Evolutionary conservation across 176 grass and related monocot species (phyloP), one percentile per base, ranked within the genome.

Genomic region (Pharus latifolius): DNA sequence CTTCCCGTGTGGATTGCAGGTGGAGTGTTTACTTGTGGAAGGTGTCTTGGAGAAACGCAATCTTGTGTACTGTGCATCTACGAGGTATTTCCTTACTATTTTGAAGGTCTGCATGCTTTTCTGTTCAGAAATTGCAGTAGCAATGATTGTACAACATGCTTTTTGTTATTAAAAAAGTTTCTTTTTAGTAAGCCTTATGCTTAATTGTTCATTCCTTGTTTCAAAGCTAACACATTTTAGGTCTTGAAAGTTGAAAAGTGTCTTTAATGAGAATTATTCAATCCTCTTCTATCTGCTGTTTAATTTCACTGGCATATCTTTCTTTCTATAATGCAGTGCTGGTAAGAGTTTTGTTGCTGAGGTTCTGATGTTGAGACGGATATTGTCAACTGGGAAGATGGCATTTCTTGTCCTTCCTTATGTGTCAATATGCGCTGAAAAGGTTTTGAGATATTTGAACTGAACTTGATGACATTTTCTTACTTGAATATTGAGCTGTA

Each of bases 311-410:
- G 0, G 24, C 44, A 35, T 77, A 17, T 24, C 29, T 18, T 37
- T 29, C 29, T 75, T 55, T 47, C 49, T 47, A 58, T 42, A n/a
- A 75, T 76, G 52, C 83, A 97, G 94, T 57, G 81, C 94, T 85
- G 94, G 94, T 76, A 98, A 98, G 81, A 98, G 89, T 83, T 98
- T 98, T 83, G 89, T 98, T 48, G 94, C 94, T 62, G 87, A 98
- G 74, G 86, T 98, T 80, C 71, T 98, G 78, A 98, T 98, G 94
- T 74, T 98, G 86, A 90, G 89, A 60, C 70, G 78, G 59, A 89
- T 98, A 79, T 65, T 98, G 22, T 90, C 78, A 40, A 88, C 70
- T 56, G 83, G 81, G 72, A 98, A 93, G 77, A 90, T 98, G 84
- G 94, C 94, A 52, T 67, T 98, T 61, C 87, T 98, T 72, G 94